phyloP scores from a whole-genome alignment of 345 rosid species.

The Citrus cavaleriei region DNA sequence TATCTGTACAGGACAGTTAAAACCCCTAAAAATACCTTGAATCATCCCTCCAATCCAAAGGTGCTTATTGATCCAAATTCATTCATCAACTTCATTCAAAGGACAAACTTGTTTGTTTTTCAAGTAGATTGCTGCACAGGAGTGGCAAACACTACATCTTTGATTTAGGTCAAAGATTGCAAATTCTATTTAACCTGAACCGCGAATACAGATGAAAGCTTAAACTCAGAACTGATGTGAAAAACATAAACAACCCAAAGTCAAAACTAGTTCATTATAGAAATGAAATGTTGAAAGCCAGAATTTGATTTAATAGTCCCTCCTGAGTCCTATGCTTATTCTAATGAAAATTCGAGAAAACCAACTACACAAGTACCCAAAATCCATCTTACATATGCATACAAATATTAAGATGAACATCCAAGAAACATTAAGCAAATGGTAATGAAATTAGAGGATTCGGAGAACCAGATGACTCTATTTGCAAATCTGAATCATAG shows the following conservation, averaged over 20 bases:
- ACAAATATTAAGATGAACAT: background rate
- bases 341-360: background rate
- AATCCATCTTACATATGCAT: background rate
- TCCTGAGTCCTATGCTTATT: background rate
- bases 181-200: background rate
- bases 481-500: background rate
- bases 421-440: background rate
- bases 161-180: background rate
- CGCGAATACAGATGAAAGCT: background rate
- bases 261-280: background rate
- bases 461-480: background rate
- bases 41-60: background rate
- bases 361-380: too few relatives aligned
- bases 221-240: background rate
- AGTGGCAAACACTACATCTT: background rate
- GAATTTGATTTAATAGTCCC: background rate
- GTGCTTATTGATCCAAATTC: background rate
- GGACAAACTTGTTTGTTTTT: background rate
- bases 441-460: background rate
- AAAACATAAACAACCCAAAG: background rate
- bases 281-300: background rate
- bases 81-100: background rate
- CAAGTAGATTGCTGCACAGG: background rate
- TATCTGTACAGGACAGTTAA: background rate
- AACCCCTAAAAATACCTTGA: background rate